Evolutionary conservation across 257 asterid genomes (phyloP).

Genomic region (Primulina eburnea): DNA sequence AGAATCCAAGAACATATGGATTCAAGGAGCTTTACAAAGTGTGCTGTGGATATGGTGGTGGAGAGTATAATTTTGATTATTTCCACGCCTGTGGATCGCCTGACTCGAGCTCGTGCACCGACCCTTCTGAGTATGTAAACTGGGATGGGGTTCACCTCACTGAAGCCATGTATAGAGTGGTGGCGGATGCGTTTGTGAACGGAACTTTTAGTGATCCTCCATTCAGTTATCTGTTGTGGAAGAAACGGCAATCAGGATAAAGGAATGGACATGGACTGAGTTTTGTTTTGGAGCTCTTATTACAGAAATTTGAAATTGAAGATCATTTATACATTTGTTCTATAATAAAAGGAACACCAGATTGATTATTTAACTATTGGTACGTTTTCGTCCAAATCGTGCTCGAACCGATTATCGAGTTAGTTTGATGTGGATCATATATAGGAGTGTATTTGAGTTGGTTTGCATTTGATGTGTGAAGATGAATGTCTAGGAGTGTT

Average conservation of each 20-base stretch:
- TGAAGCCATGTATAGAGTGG: conserved; percentile 51
- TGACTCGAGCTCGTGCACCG: conserved; percentile 35
- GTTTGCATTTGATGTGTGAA: no score
- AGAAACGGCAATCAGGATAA: conserved; percentile 34
- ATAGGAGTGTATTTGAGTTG: no score
- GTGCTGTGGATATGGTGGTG: conserved; percentile 65
- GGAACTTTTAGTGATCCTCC: conserved; percentile 53
- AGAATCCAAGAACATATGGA: conserved; percentile 39
- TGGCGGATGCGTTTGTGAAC: conserved; percentile 41
- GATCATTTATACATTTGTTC: not conserved
- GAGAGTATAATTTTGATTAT: conserved; percentile 46
- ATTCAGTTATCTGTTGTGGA: conserved; percentile 42
- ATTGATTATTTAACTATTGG: not conserved
- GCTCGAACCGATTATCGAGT: no score
- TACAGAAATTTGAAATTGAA: not conserved
- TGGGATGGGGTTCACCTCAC: conserved; percentile 93
- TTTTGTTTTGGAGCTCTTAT: not conserved
- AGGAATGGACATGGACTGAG: not conserved
- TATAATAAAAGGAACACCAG: not conserved
- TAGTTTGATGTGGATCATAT: no score
- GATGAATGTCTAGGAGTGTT: no score
- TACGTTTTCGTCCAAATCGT: not conserved
- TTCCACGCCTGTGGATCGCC: conserved; percentile 51
- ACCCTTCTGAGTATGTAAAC: conserved; percentile 55
- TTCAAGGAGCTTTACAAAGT: conserved; percentile 49